Base-by-base conservation (phyloP, 257 asterid genomes). In the Fraxinus cuspidata region DNA sequence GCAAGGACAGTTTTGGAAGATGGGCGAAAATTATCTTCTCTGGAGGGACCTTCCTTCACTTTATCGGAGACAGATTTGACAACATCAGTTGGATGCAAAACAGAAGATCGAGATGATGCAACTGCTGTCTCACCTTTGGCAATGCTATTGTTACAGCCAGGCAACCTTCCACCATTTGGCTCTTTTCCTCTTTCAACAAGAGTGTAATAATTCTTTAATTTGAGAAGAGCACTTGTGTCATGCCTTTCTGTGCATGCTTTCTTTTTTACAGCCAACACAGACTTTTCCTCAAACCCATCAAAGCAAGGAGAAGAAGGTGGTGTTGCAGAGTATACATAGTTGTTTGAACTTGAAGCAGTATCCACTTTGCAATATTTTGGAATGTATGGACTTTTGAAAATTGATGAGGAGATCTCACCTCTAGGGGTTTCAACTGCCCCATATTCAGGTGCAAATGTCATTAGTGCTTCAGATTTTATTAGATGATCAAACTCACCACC, bases 361-460 rank as follows among this genome's bases (percentile, higher is more conserved):
- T 92, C 98, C 81, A 89, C 97, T 87, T 88, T 92, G 86, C 96
- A 81, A 27, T 94, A 89, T 79, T 87, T 88, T 1, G 99, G 99
- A 74, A 93, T 71, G 78, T 96, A 96, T 1, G 99, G 99, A 81
- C 93, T 96, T 82, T 85, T 89, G 80, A 96, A 91, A 70, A 93
- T 88, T n/a, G 84, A 87, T 1, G 95, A 86, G 69, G 97, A 81
- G 40, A 80, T 77, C 85, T 90, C 97, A 82, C 83, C 84, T 80
- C 84, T 81, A 74, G 92, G 83, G 86, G 97, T 84, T 86, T 96
- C 92, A 78, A 96, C 96, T 71, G 96, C 97, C 74, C 98, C 97
- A 80, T 90, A 96, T 83, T 96, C 97, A 16, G 97, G 95, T 77
- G 99, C 98, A 84, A 96, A 96, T 79, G 99, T 90, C 94, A 96